These are phyloP conservation scores for Lactarius hatsudake DNA, from an alignment of 768 basidiomycete genomes.

Conservation along the genomic window DNA sequence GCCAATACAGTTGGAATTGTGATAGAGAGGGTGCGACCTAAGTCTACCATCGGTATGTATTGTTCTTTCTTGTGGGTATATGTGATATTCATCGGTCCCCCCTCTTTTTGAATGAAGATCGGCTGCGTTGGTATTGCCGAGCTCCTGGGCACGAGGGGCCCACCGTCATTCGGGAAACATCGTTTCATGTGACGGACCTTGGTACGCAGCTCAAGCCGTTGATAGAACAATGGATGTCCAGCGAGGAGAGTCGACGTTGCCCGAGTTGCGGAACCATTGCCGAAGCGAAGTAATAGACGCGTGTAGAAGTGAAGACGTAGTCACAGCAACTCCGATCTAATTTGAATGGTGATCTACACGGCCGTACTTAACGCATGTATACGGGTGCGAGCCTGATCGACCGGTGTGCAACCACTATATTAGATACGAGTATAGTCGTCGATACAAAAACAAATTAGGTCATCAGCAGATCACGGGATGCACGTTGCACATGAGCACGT, in stretches of 20 bases:
- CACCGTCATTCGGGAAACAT: conserved; percentile 78
- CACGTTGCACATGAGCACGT: not conserved
- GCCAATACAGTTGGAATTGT: conserved; percentile 90
- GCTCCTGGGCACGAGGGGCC: conserved; percentile 57
- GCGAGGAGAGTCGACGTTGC: conserved; percentile 66
- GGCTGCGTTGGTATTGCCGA: conserved; percentile 89
- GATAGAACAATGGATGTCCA: conserved; percentile 79
- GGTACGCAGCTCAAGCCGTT: conserved; percentile 92
- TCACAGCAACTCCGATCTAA: not conserved
- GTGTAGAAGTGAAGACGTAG: not conserved
- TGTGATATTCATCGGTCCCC: not conserved
- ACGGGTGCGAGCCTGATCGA: too few species aligned
- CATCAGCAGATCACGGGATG: not conserved
- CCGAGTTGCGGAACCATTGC: conserved; percentile 64
- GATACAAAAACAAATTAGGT: not conserved
- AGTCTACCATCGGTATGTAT: conserved; percentile 65
- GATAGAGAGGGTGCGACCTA: conserved; percentile 80
- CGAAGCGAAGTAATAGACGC: conserved; percentile 52
- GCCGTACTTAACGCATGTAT: too few species aligned
- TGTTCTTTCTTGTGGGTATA: not conserved
- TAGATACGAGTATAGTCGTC: too few species aligned
- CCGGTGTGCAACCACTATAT: too few species aligned
- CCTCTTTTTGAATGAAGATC: conserved; percentile 51
- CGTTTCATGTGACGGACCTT: conserved; percentile 85
- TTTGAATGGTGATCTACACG: not conserved